Evolutionary conservation across 345 rosid species (phyloP).

Genomic region (Acer yangbiense): DNA sequence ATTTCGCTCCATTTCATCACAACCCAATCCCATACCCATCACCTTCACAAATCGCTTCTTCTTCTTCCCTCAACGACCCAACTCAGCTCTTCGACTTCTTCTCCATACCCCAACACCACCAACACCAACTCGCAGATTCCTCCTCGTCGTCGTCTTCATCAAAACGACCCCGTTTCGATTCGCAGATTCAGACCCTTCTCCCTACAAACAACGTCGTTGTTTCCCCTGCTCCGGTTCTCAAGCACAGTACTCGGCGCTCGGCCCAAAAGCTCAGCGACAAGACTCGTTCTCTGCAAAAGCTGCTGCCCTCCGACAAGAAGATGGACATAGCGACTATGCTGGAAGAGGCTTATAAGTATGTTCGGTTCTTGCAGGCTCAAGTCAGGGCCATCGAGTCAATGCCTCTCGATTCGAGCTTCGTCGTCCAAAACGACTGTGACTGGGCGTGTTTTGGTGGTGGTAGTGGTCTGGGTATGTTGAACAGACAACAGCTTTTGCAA

Average conservation of each 20-base stretch:
- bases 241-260: slow-evolving; percentile 4
- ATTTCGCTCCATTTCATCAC: neutral
- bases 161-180: slow-evolving; percentile 12
- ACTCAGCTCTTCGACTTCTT: slow-evolving; percentile 20
- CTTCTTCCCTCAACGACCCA: neutral
- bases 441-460: neutral
- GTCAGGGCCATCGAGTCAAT: slow-evolving; percentile 47
- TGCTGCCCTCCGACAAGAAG: slow-evolving; percentile 62
- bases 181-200: too few species aligned
- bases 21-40: neutral
- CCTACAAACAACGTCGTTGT: neutral
- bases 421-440: neutral
- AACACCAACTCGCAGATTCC: neutral
- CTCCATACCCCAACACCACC: neutral
- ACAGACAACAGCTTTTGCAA: slow-evolving; percentile 53
- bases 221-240: neutral
- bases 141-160: slow-evolving; percentile 1
- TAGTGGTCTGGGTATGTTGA: slow-evolving; percentile 28
- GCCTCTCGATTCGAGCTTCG: slow-evolving; percentile 40
- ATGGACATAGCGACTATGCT: slow-evolving; percentile 53
- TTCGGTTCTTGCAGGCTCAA: slow-evolving; percentile 61
- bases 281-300: slow-evolving; percentile 51
- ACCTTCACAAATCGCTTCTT: too few species aligned
- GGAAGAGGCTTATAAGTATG: slow-evolving; percentile 61
- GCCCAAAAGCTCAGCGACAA: slow-evolving; percentile 42